phyloP scores from a whole-genome alignment of 2,329 filamentous ascomycete species.

The Claviceps sp. region DNA sequence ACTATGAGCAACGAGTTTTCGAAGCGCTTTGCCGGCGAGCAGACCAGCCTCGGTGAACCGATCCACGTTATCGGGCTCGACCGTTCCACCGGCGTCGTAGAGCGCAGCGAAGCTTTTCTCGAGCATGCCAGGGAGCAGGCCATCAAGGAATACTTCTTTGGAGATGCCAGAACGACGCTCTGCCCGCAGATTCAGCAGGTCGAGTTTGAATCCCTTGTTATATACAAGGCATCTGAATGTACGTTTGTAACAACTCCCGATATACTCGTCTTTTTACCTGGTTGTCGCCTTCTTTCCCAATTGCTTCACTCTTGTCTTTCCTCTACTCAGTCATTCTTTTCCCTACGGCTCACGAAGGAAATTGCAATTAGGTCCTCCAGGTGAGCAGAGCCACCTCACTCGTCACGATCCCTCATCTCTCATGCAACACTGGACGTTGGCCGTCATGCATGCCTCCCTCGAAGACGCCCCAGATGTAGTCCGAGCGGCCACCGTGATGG shows the following conservation, averaged over 20 bases:
- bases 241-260: constrained; percentile 14
- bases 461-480: constrained; percentile 60
- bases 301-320: not conserved
- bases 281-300: not conserved
- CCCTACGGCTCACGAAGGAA: not conserved
- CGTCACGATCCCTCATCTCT: constrained; percentile 50
- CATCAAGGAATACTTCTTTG: constrained; percentile 92
- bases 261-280: not conserved
- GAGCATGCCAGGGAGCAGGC: constrained; percentile 59
- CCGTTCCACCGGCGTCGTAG: constrained; percentile 74
- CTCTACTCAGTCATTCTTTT: not conserved
- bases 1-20: constrained; percentile 62
- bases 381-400: constrained; percentile 35
- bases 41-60: constrained; percentile 47
- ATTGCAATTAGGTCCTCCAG: constrained; percentile 12
- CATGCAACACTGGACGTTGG: constrained; percentile 71
- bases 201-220: constrained; percentile 57
- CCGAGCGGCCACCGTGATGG: constrained; percentile 71
- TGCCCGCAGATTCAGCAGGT: constrained; percentile 81
- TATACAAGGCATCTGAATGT: constrained; percentile 59
- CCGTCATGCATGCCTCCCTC: constrained; percentile 65
- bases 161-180: constrained; percentile 59
- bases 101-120: constrained; percentile 61
- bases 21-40: constrained; percentile 48
- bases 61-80: constrained; percentile 68